phyloP scores from a whole-genome alignment of 768 basidiomycete species.

The Macrolepiota fuliginosa region DNA sequence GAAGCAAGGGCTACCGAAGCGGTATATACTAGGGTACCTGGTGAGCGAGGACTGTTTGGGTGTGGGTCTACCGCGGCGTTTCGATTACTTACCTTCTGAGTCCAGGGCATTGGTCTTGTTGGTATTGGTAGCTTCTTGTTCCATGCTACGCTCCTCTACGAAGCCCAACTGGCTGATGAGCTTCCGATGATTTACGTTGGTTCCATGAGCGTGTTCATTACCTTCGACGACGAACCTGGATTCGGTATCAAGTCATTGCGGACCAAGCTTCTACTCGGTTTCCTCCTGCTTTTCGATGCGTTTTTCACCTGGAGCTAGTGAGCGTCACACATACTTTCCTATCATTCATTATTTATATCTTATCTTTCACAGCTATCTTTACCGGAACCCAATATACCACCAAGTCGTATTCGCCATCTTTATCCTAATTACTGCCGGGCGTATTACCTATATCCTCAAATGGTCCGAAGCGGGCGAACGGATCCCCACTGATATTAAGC shows the following conservation, averaged over 20 bases:
- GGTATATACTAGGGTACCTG: conserved; percentile 40
- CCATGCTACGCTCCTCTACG: conserved; percentile 72
- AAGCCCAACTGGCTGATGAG: conserved; percentile 80
- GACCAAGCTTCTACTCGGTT: conserved; percentile 37
- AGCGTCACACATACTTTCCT: conserved; percentile 25
- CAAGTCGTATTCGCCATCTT: conserved; percentile 69
- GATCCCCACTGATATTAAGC: conserved; percentile 42
- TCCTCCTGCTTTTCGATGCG: conserved; percentile 46
- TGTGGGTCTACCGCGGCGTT: not conserved
- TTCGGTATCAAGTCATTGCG: conserved; percentile 36
- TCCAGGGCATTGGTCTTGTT: conserved; percentile 63
- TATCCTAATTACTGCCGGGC: conserved; percentile 44
- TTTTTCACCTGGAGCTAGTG: conserved; percentile 76
- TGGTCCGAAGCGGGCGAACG: conserved; percentile 35
- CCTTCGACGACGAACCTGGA: conserved; percentile 57
- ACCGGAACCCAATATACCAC: conserved; percentile 79
- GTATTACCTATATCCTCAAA: conserved; percentile 51
- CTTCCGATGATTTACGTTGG: conserved; percentile 79
- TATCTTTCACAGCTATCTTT: conserved; percentile 43
- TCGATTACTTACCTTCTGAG: not conserved
- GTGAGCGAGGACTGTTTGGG: conserved; percentile 24
- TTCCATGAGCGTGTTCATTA: conserved; percentile 55
- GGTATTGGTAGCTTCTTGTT: conserved; percentile 80
- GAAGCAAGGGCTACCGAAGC: conserved; percentile 34
- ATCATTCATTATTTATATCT: conserved; percentile 1